Evolutionary conservation across 371 early-diverging fungal species (phyloP), one percentile per base, ranked within the genome.

Genomic region (Mucor saturninus): DNA sequence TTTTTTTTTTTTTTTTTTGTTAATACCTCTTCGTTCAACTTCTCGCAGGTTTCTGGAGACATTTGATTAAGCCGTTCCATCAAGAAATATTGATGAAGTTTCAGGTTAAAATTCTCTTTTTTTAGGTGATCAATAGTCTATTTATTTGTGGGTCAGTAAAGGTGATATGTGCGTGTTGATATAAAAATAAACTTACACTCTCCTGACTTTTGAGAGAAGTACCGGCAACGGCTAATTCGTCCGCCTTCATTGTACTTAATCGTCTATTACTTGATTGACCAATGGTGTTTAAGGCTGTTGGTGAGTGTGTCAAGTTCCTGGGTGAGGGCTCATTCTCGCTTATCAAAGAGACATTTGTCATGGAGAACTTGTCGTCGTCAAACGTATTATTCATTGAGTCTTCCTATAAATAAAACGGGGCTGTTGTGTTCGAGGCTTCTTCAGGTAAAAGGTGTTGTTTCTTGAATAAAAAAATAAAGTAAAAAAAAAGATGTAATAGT

Each of bases 81-180:
- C 61, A 90, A 61, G 65, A 76, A 87, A 67, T 86, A 91, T 6
- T 89, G 78, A 32, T 84, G 82, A 62, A 93, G 69, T 59, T 89
- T 90, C 56, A 91, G 77, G 46, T 79, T 78, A 62, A 90, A 91
- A 64, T 84, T 89, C 32, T 90, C 90, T 70, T 90, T 91, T 39
- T 83, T 83, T 35, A 91, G 70, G 5, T 65, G 74, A 63, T 93
- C 91, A 53, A 93, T 80, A 1, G 83, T 75, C 93, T 92, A 46
- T 21, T 14, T 4, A 43, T 66, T 26, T 56, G 0, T 21, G 29
- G 29, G 8, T n/a, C 38, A 56, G 58, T 10, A 39, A 52, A 15
- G 37, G 59, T 31, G 31, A 7, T 8, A 10, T 15, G 15, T n/a
- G 52, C 30, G 40, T 14, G 15, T 30, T 50, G 1, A 50, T 13